A percentile compares a stretch with the other conserved stretches of the same genome.
Conservation (phyloP, 495 filamentous ascomycete species). For the Aspergillus kassunensis region DNA sequence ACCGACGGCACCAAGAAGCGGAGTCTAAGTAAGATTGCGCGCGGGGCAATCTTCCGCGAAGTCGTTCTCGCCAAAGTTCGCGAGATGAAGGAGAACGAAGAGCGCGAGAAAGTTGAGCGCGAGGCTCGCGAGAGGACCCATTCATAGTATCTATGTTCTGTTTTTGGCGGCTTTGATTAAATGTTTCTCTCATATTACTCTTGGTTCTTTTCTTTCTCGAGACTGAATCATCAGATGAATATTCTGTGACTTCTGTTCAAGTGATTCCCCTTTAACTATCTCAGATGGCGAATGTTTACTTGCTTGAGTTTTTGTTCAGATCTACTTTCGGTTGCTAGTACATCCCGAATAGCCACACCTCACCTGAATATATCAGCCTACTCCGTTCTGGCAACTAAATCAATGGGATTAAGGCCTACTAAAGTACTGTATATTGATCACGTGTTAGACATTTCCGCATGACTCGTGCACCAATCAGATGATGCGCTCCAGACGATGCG, state of each 20-base stretch:
- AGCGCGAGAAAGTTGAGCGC: slow-evolving; percentile 62
- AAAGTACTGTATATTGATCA: too few relatives aligned
- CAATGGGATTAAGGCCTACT: too few relatives aligned
- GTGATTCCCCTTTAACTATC: slow-evolving; percentile 28
- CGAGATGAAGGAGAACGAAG: slow-evolving; percentile 85
- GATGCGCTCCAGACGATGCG: slow-evolving; percentile 4
- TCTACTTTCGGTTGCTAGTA: too few relatives aligned
- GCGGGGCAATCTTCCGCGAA: slow-evolving; percentile 91
- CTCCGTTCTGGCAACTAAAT: too few relatives aligned
- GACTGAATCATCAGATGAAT: slow-evolving; percentile 12
- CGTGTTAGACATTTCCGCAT: too few relatives aligned
- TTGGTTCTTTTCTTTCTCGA: slow-evolving; percentile 1
- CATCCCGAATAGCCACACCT: too few relatives aligned
- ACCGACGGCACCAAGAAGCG: slow-evolving; percentile 50
- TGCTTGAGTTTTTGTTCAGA: too few relatives aligned
- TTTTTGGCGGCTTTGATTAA: slow-evolving; percentile 5
- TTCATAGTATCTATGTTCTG: slow-evolving; percentile 16
- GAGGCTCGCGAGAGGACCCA: slow-evolving; percentile 41
- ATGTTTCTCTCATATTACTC: neutral
- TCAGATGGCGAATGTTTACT: slow-evolving; percentile 9
- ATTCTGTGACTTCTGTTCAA: slow-evolving; percentile 20
- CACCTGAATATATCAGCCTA: too few relatives aligned
- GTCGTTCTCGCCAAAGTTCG: slow-evolving; percentile 96
- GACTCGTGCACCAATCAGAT: slow-evolving; percentile 13
- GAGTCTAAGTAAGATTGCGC: slow-evolving; percentile 70